Evolutionary conservation across 108 stramenopile genomes (phyloP), one percentile per base, ranked within the genome.

Genomic region (Cyclostephanos invisitatus): DNA sequence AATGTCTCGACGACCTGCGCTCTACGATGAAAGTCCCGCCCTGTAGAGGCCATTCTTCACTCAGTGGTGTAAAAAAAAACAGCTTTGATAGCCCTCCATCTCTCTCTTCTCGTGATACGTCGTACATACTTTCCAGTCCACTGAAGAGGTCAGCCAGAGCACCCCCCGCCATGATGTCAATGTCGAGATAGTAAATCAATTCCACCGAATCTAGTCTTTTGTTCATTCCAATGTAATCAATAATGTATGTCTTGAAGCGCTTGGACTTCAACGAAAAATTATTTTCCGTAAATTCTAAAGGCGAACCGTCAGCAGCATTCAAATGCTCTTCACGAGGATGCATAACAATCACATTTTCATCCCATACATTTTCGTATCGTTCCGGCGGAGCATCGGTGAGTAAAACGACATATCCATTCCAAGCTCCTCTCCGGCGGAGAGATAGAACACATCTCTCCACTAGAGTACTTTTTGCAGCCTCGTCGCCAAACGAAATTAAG

Each of bases 361-460:
- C 77, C 56, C 76, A 78, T 38, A 66, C 72, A 38, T 67, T 37
- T 56, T 68, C 48, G 29, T 84, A 84, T 60, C 84, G 68, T 12
- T 64, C 64, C 8, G 57, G 37, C 22, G 80, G 68, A 6, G 84
- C 76, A 67, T 84, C 84, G 12, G 84, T 84, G 12, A 84, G 62
- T 11, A 84, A 53, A 28, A 84, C 36, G 25, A 84, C 63, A 25
- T 78, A 73, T 36, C 70, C 78, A 25, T n/a, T 18, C 51, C 62
- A 81, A 56, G 68, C 46, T 37, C 84, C 84, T 59, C 84, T 58
- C 0, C 71, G 70, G 11, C 84, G 84, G 36, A 84, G 76, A 0
- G 80, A 81, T 27, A 84, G 69, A 42, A 84, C 35, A 49, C 84
- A 84, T 42, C 84, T 67, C 69, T 84, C 84, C 5, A 78, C 68